Base-by-base conservation (phyloP, 2,329 filamentous ascomycete genomes). In the Coniochaeta sp. region DNA sequence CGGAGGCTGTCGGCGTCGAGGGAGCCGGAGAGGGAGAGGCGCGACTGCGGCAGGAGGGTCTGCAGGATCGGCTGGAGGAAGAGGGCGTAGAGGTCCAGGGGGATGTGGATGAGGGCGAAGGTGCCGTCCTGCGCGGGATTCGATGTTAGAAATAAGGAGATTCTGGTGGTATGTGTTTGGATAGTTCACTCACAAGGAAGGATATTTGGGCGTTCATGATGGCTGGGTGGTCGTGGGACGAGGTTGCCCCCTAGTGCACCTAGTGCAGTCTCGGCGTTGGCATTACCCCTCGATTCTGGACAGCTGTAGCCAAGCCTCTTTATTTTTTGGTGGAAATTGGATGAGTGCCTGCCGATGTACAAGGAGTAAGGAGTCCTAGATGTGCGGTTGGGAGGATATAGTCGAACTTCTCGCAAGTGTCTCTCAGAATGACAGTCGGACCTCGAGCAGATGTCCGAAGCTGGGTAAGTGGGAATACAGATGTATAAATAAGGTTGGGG, bases 101-200 rank as follows among this genome's bases (percentile, higher is more conserved):
- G 93, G 61, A 98, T 93, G 73, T 97, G 93, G 69, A 98, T 91
- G 62, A 99, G 81, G 68, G 88, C 91, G 68, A 96, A 86, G 64
- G 87, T 88, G 66, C 91, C 91, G 69, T 96, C 89, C 95, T 98
- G 77, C 16, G 2, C 8, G 38, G 3, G 42, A n/a, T n/a, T n/a
- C n/a, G 4, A 32, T 61, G 68, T 59, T 58, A 32, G 44, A 44
- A 30, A 24, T n/a, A 42, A 59, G 24, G 36, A 10, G 40, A 40
- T 34, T 40, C 10, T n/a, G 26, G 32, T 36, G 6, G 24, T 50
- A 8, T 16, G 5, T 42, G 55, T 57, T 50, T 44, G 59, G 54
- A 7, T n/a, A 4, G 75, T 79, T 76, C 74, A 75, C 79, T 76
- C 74, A 84, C 82, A 70, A 85, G 75, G 65, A 84, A 83, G 32